phyloP scores from a whole-genome alignment of 306 rosid genomes.

The Trifolium dubium region DNA sequence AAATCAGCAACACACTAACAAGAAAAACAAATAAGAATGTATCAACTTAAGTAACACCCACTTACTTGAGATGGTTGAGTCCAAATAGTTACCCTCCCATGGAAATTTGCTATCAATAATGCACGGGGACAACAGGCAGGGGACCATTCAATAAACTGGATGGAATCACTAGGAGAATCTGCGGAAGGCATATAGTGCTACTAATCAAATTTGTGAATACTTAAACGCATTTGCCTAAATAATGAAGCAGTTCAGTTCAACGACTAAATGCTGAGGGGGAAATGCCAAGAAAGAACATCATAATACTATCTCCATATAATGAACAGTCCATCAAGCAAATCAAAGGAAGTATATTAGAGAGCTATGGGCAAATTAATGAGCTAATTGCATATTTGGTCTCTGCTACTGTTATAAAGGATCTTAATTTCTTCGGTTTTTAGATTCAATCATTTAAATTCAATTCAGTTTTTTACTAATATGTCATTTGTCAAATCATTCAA shows the following conservation, averaged over 20 bases:
- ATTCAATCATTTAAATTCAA: conserved; percentile 28
- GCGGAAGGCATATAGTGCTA: conserved; percentile 45
- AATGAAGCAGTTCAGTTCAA: conserved; percentile 11
- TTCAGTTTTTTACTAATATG: conserved; percentile 26
- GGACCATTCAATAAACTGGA: conserved; percentile 97
- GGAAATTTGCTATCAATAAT: conserved; percentile 87
- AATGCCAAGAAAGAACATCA: conserved; percentile 19
- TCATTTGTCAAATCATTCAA: conserved; percentile 18
- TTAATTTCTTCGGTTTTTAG: conserved; percentile 20
- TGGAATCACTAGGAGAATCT: conserved; percentile 98
- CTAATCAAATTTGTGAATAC: conserved; percentile 31
- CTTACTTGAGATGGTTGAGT: conserved; percentile 95
- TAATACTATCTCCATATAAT: conserved; percentile 25
- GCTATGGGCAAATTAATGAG: too few relatives aligned
- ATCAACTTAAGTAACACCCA: conserved; percentile 36
- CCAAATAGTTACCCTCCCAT: conserved; percentile 96
- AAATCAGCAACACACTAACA: conserved; percentile 21
- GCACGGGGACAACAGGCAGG: conserved; percentile 87
- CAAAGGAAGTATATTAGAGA: conserved; percentile 1
- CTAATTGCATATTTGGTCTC: conserved; percentile 12
- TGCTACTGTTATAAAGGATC: conserved; percentile 14
- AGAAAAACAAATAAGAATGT: not conserved
- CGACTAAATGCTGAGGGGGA: conserved; percentile 20
- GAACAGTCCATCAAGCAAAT: conserved; percentile 17
- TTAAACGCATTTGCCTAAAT: not conserved